Evolutionary conservation across 106 monocot species (phyloP), one percentile per base, ranked within the genome.

Genomic region (Acorus gramineus): DNA sequence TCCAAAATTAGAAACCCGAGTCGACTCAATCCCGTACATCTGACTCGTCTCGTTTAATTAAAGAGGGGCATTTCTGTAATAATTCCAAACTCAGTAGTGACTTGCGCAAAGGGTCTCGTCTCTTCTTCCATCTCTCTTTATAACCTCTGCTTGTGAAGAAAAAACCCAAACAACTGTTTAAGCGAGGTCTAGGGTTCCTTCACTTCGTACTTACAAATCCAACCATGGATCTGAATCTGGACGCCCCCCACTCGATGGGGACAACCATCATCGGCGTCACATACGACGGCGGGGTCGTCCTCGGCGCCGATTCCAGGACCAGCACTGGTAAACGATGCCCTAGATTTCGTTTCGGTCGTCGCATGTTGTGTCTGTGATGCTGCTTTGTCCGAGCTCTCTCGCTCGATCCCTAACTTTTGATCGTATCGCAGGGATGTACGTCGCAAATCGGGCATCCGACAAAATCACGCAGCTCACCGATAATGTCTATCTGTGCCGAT

Each of bases 261-360:
- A 77, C 77, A 53, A 77, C 77, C 66, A 77, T 77, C 65, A 62
- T 77, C 55, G 77, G 77, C 14, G 77, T 72, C 60, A 72, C 60
- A 47, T 77, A 77, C 72, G 56, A 77, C 50, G 77, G 72, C 47
- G 77, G 77, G 59, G 61, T 77, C 60, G 62, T 77, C 46, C 77
- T 77, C 14, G 77, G 71, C 42, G 77, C 71, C 66, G 72, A 77
- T 42, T 77, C 77, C 54, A 60, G 77, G 43, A 77, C 77, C 51
- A 77, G 77, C 71, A 77, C 77, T 42, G 72, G 77, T 77, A 4
- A 48, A 47, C 13, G 3, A 28, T 14, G 5, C 44, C 28, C 56
- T 12, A 50, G 10, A 42, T 43, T 57, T 48, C 68, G 5, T 13
- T 4, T 6, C 9, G 3, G 44, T 6, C 6, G 3, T 3, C 47